Evolutionary conservation across 192 early-diverging fungal species (phyloP).

Genomic region (Globomyces pollinis-pini): DNA sequence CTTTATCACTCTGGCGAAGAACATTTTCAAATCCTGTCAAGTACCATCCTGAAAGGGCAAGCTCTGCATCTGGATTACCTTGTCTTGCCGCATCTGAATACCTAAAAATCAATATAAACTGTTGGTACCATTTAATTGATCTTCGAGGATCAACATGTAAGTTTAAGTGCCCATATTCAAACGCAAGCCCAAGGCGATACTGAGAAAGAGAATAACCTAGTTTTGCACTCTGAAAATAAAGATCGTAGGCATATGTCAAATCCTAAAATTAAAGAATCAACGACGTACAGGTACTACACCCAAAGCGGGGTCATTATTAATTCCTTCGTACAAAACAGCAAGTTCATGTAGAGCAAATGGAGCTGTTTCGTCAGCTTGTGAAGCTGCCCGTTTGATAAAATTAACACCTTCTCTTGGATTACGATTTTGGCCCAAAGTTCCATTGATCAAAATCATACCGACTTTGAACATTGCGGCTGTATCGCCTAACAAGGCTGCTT

Average conservation of each 20-base stretch:
- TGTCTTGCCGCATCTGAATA: slow-evolving; percentile 87
- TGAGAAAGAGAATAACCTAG: slow-evolving; percentile 90
- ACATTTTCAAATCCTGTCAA: slow-evolving; percentile 88
- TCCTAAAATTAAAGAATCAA: slow-evolving; percentile 47
- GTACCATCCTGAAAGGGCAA: slow-evolving; percentile 97
- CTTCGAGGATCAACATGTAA: slow-evolving; percentile 78
- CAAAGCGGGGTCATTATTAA: slow-evolving; percentile 28
- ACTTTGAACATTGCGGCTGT: slow-evolving; percentile 97
- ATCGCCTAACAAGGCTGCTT: slow-evolving; percentile 83
- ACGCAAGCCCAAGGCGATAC: slow-evolving; percentile 82
- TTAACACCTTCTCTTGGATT: slow-evolving; percentile 88
- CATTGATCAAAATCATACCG: slow-evolving; percentile 85
- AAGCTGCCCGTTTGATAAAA: slow-evolving; percentile 88
- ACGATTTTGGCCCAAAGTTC: slow-evolving; percentile 60
- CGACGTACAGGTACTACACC: slow-evolving; percentile 16
- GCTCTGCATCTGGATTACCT: slow-evolving; percentile 79
- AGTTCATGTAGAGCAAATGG: slow-evolving; percentile 94
- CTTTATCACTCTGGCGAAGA: slow-evolving; percentile 79
- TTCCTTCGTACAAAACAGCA: slow-evolving; percentile 74
- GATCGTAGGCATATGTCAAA: slow-evolving; percentile 78
- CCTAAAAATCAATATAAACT: too few relatives aligned
- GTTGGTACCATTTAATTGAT: slow-evolving; percentile 88
- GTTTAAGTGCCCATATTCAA: slow-evolving; percentile 88
- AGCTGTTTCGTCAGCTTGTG: slow-evolving; percentile 81
- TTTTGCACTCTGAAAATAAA: slow-evolving; percentile 87